These are phyloP conservation scores for Vaccinium vitisidaea DNA, from an alignment of 148 eudicot species.

Conservation along the genomic window DNA sequence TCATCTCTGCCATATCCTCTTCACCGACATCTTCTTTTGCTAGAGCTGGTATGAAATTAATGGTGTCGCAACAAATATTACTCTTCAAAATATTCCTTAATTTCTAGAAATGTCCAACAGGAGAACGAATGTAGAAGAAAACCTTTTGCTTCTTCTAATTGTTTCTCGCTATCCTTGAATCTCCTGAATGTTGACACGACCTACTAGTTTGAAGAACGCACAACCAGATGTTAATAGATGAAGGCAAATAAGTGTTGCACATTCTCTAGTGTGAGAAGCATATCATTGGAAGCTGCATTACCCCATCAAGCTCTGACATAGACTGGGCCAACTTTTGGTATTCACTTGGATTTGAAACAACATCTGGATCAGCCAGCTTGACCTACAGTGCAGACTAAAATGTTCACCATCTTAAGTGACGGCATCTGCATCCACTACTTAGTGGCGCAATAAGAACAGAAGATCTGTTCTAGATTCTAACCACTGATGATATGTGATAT, in stretches of 20 bases:
- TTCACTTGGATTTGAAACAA: conserved; percentile 85
- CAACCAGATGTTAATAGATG: neutral
- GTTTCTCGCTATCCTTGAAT: conserved; percentile 88
- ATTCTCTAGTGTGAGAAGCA: neutral
- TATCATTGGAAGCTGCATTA: conserved; percentile 23
- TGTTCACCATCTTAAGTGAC: neutral
- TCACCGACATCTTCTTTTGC: conserved; percentile 73
- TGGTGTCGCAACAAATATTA: neutral
- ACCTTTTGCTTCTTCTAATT: conserved; percentile 94
- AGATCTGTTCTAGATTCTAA: too few species aligned
- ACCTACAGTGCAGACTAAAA: conserved; percentile 39
- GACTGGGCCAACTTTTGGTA: conserved; percentile 92
- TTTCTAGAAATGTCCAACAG: neutral
- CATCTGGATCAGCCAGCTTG: conserved; percentile 94
- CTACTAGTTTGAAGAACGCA: conserved; percentile 37
- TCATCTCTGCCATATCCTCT: conserved; percentile 91
- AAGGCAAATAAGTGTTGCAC: conserved; percentile 1
- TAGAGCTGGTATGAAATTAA: conserved; percentile 47
- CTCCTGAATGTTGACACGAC: conserved; percentile 68
- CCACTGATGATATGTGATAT: too few species aligned
- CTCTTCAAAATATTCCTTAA: conserved; percentile 1
- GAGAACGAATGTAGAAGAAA: neutral
- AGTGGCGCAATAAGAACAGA: neutral
- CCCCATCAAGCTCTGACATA: conserved; percentile 91
- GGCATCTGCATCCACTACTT: neutral